These are phyloP conservation scores for Melampsora americana DNA, from an alignment of 1,284 basidiomycete genomes.

Conservation along the genomic window DNA sequence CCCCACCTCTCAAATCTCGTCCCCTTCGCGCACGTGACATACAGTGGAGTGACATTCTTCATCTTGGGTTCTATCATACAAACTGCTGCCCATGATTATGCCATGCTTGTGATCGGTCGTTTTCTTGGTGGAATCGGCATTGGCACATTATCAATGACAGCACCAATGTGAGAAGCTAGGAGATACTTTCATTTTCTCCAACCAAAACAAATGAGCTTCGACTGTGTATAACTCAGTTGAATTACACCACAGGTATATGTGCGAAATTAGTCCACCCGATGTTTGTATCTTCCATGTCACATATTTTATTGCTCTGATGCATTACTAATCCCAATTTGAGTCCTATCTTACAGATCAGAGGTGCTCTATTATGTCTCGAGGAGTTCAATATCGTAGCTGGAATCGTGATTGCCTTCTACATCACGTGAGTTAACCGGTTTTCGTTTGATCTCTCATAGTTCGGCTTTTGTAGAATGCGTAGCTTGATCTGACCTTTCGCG, in stretches of 20 bases:
- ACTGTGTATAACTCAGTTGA: not conserved
- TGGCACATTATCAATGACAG: constrained; percentile 45
- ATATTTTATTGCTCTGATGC: not conserved
- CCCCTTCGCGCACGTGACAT: not conserved
- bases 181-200: not conserved
- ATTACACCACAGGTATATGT: constrained; percentile 28
- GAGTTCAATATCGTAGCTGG: constrained; percentile 46
- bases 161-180: constrained; percentile 44
- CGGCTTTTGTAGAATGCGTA: not conserved
- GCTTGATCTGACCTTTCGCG: not conserved
- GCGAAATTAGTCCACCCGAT: constrained; percentile 38
- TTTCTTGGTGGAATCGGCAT: constrained; percentile 47
- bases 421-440: constrained; percentile 29
- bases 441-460: not conserved
- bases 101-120: constrained; percentile 50
- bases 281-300: constrained; percentile 2
- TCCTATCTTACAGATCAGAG: constrained; percentile 38
- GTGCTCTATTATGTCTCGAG: constrained; percentile 43
- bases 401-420: constrained; percentile 47
- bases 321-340: not conserved
- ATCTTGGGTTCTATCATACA: constrained; percentile 54
- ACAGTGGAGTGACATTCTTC: constrained; percentile 52
- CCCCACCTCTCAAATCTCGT: not conserved
- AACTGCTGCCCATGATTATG: constrained; percentile 50
- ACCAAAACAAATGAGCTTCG: not conserved